Evolutionary conservation across 805 yeast genomes (phyloP), one percentile per base, ranked within the genome.

Genomic region (Scheffersomyces spartinae): DNA sequence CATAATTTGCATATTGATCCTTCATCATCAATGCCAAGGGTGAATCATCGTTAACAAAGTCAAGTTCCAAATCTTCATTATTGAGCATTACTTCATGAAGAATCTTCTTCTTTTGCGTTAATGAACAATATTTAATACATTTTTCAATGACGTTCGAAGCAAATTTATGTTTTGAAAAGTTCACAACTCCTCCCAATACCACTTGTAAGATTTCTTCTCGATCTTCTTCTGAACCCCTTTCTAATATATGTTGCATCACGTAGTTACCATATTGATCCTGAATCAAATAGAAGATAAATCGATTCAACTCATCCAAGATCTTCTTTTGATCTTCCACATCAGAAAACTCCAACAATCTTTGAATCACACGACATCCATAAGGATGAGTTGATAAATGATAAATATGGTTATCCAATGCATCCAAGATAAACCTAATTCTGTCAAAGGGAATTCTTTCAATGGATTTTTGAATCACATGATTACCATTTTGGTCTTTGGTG

Each of bases 181-280:
- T 73, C 17, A 91, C 82, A 24, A 83, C 75, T 11, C 74, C 68
- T 15, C 75, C 75, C 17, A 73, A 52, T 7, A 88, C 93, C 23
- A 79, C 71, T 22, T 65, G 61, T 24, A 84, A 62, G 25, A 91
- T 76, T 24, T 49, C 58, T 29, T 62, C 68, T 10, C 77, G 68
- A 40, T 80, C 85, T 14, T 57, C 61, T 10, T 52, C 41, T n/a
- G 58, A 53, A n/a, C 94, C 94, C 31, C 77, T 71, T 49, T 85
- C 94, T 35, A 91, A 69, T 28, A 91, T 80, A 49, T 91, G 96
- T 52, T 91, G 99, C 45, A 91, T 84, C 20, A 91, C 98, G 46
- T 91, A 91, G 57, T 91, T 91, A 32, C 99, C 99, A 49, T 84
- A 91, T 57, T 91, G 97, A 48, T 91, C 97, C 47, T 84, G 94